Base-by-base conservation (phyloP, 2,329 filamentous ascomycete genomes). In the Pseudogymnoascus sp. region DNA sequence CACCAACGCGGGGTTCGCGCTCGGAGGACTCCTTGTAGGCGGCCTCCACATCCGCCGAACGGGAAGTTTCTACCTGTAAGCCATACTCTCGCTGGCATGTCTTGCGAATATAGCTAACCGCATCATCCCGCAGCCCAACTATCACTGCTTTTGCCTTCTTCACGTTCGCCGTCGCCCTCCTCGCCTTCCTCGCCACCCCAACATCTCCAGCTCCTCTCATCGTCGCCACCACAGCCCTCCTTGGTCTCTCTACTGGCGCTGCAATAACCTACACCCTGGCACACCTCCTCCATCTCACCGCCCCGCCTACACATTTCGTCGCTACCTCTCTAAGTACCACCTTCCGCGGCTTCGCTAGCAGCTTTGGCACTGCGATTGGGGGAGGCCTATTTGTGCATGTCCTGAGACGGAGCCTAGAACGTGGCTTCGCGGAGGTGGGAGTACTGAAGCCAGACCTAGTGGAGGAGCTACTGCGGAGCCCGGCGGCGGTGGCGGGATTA, bases 261-360 rank as follows among this genome's bases (percentile, higher is more conserved):
- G 79, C 83, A 5, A 76, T 93, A 62, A 94, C 93, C 73, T 95
- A 95, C 74, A 89, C 87, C 0, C 80, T 95, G 2, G 89, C 90
- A 0, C 91, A 95, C 68, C 73, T 92, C 4, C 79, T 95, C 4
- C 88, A 94, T 71, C 78, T 93, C 4, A 88, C 87, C 0, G 76
- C 78, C 0, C 78, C 82, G 0, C 79, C 83, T 5, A 84, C 85
- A 0, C 88, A 92, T 68, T 91, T 89, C 68, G 84, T 94, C 58
- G 84, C 88, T 2, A 90, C 87, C 0, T 88, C 89, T 10, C 77
- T 96, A 41, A 74, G 93, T 3, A 84, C 87, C 29, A 95, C 90
- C 0, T 93, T 93, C 74, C 82, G 91, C 3, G 89, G 89, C 4
- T 92, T 94, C 65, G 88, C 89, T 0, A 89, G 89, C 11, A 88